Percentiles rank a stretch among this genome's conserved stretches.
These are phyloP conservation scores for Tetrahymena elliotti DNA, from an alignment of 73 alveolate species.

Conservation along the genomic window DNA sequence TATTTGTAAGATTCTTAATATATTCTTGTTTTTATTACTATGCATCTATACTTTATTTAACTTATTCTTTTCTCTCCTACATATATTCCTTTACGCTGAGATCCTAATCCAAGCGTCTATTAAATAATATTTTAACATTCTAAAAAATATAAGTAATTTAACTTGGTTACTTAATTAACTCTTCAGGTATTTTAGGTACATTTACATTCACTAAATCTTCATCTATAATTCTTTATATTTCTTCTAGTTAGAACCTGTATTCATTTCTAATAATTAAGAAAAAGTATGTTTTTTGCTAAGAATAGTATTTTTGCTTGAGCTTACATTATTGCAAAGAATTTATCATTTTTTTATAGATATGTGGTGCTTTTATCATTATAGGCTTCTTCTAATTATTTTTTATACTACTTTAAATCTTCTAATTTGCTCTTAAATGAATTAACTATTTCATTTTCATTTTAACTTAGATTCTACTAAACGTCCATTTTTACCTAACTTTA, in stretches of 20 bases:
- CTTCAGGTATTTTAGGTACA: neutral
- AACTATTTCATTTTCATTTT: neutral
- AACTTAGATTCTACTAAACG: neutral
- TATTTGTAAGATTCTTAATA: neutral
- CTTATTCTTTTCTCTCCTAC: neutral
- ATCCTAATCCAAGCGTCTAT: neutral
- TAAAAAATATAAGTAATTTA: neutral
- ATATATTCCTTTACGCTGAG: neutral
- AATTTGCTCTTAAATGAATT: neutral
- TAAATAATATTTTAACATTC: neutral
- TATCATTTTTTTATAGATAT: neutral
- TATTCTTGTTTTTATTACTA: neutral
- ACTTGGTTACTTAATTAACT: neutral
- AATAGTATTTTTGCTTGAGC: neutral
- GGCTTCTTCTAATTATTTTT: neutral
- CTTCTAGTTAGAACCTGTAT: neutral
- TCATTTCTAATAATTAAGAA: neutral
- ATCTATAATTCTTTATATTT: neutral
- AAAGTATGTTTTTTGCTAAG: neutral
- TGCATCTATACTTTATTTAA: neutral
- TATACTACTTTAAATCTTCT: neutral
- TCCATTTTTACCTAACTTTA: neutral
- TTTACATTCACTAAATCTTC: neutral
- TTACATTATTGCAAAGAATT: neutral
- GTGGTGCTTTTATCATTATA: neutral